Evolutionary conservation across 352 stramenopile genomes (phyloP), one percentile per base, ranked within the genome.

Genomic region (Globisporangium cederbergense): DNA sequence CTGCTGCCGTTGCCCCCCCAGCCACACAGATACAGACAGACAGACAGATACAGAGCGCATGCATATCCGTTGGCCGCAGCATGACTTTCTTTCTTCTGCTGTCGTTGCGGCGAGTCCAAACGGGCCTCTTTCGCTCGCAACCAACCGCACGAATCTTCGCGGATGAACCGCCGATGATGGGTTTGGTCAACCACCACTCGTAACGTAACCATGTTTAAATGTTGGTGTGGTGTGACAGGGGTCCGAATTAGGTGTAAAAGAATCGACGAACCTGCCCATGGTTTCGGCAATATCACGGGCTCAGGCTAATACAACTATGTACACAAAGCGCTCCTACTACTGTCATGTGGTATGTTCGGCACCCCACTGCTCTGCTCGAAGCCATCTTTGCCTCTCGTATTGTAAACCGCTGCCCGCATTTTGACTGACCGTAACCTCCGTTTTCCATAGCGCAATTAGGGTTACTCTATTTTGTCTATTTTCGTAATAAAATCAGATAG

Each of bases 61-160:
- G 25, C 25, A 28, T n/a, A n/a, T 46, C 40, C 40, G 40, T 46
- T 46, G 40, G 14, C 40, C 13, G 40, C 40, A 46, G 25, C 25
- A 28, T 28, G 25, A 28, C 25, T 46, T 7, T 46, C 40, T 18
- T 4, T 46, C 40, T 46, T 8, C 13, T 14, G 4, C 40, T 46
- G 14, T 13, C 16, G 10, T 14, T n/a, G 13, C 20, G 13, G 42
- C 43, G 40, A 46, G 11, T 45, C 32, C 32, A 36, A 42, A 42
- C 36, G 18, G 43, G 43, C 43, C 43, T 20, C 42, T 46, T 47
- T 49, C 16, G 16, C n/a, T 49, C 18, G 18, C 43, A 22, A 49
- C 43, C 43, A 22, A 49, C 43, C 43, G 43, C 43, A 49, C 43
- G 43, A 49, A 49, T 49, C 43, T 49, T 49, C 43, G 43, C 43